These are phyloP conservation scores for Astrephomene gubernaculifera DNA, from an alignment of 139 green algal species.

Conservation along the genomic window DNA sequence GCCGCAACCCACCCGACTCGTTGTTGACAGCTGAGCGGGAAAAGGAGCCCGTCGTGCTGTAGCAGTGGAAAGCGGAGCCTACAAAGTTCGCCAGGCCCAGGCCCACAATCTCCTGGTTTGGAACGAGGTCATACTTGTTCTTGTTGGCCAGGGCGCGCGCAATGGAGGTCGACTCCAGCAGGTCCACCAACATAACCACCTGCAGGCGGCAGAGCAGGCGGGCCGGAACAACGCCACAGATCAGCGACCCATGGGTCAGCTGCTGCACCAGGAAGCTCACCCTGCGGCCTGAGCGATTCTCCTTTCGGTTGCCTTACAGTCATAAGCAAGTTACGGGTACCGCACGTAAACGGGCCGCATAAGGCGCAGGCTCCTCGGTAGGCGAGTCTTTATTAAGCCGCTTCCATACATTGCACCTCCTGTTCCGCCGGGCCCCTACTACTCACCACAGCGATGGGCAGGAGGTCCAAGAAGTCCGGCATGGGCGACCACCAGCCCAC, in stretches of 20 bases:
- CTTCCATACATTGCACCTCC: no score
- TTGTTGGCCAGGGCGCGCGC: slow-evolving; percentile 84
- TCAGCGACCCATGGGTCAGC: no score
- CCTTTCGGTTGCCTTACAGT: no score
- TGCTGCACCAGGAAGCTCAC: no score
- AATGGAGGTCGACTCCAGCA: slow-evolving; percentile 90
- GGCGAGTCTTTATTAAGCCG: no score
- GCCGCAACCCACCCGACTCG: slow-evolving; percentile 33
- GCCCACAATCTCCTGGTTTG: slow-evolving; percentile 89
- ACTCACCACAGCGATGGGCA: slow-evolving; percentile 49
- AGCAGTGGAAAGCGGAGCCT: slow-evolving; percentile 85
- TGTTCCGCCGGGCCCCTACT: no score
- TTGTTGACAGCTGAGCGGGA: slow-evolving; percentile 59
- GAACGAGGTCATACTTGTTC: slow-evolving; percentile 85
- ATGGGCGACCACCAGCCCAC: slow-evolving; percentile 57
- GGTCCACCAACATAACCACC: slow-evolving; percentile 79
- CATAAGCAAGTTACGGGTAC: no score
- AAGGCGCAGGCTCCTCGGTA: no score
- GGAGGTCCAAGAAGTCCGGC: slow-evolving; percentile 35
- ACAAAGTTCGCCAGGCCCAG: slow-evolving; percentile 91
- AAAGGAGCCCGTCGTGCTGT: slow-evolving; percentile 90
- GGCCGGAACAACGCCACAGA: no score
- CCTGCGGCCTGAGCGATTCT: no score
- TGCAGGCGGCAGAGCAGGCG: no score
- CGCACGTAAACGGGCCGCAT: no score